Base-by-base conservation (phyloP, 495 filamentous ascomycete species). In the Pseudotulostoma volvatum region DNA sequence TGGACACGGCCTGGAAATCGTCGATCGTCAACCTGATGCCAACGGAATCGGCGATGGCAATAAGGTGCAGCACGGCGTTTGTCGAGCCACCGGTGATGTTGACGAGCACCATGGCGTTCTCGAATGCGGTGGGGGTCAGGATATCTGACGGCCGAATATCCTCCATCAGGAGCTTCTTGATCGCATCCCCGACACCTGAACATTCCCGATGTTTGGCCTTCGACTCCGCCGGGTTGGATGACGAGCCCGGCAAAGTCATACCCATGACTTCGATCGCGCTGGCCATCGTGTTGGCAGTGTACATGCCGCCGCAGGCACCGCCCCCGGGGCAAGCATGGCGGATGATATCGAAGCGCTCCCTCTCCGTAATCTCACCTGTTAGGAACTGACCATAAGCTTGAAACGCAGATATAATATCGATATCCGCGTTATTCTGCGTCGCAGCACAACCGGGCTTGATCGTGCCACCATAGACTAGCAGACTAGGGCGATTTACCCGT, bases 241-340 rank as follows among this genome's bases (percentile, higher is more conserved):
- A 93, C 18, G 85, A 93, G 3, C 92, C 90, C 9, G 90, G 84
- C 19, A 97, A 71, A 3, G 84, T 84, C 81, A 97, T 87, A 39
- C 90, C 90, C 72, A 97, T 84, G 25, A 77, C 74, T 61, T 97
- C 90, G 45, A 95, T 92, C n/a, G 87, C 87, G 3, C 79, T 79
- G 33, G 90, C 90, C 86, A 97, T 93, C 36, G 90, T 97, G 69
- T 97, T 97, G 39, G 90, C 90, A 13, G 90, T 97, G 66, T 97
- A 97, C 90, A 97, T 97, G 43, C 90, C 90, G 52, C 90, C 90
- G 53, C 90, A 97, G 14, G 92, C 90, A 43, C 90, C 90, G 43
- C 78, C 69, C 33, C 90, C 90, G 31, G 88, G 88, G 58, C 88
- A 95, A 23, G 90, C 90, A 58, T 96, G 68, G 39, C 88, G 73